Conservation (phyloP, 768 basidiomycete genomes). For the Trametopsis cervina region DNA sequence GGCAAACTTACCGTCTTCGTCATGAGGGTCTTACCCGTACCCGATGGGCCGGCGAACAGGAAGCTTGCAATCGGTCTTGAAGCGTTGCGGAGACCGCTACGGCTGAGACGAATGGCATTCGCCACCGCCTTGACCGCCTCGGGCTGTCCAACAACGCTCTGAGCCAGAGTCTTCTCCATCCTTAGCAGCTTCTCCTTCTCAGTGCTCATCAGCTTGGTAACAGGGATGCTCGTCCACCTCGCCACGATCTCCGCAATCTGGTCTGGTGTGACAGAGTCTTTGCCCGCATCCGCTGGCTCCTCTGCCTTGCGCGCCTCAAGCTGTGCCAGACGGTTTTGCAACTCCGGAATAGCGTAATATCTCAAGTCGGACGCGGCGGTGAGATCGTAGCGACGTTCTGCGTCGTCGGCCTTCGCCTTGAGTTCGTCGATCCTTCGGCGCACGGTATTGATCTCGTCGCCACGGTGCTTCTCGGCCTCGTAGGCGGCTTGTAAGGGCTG, state of each 20-base stretch:
- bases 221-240: slow-evolving; percentile 90
- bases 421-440: slow-evolving; percentile 86
- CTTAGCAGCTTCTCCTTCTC: slow-evolving; percentile 84
- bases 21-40: slow-evolving; percentile 86
- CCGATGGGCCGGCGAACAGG: slow-evolving; percentile 87
- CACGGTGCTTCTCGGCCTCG: slow-evolving; percentile 77
- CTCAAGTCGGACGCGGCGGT: slow-evolving; percentile 80
- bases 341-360: slow-evolving; percentile 89
- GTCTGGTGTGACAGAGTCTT: slow-evolving; percentile 76
- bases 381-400: slow-evolving; percentile 79
- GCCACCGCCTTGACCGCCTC: slow-evolving; percentile 91
- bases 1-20: slow-evolving; percentile 69
- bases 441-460: slow-evolving; percentile 71
- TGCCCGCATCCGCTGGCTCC: slow-evolving; percentile 55
- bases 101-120: slow-evolving; percentile 87
- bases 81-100: slow-evolving; percentile 89
- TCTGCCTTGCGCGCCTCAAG: slow-evolving; percentile 68
- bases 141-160: slow-evolving; percentile 81
- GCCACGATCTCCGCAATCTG: slow-evolving; percentile 93
- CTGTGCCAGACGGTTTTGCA: slow-evolving; percentile 63
- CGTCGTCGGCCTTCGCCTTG: slow-evolving; percentile 87
- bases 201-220: slow-evolving; percentile 77
- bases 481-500: slow-evolving; percentile 79
- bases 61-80: slow-evolving; percentile 88
- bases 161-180: slow-evolving; percentile 79